phyloP scores from a whole-genome alignment of 1,284 basidiomycete species.

The Heterobasidion parviporum region DNA sequence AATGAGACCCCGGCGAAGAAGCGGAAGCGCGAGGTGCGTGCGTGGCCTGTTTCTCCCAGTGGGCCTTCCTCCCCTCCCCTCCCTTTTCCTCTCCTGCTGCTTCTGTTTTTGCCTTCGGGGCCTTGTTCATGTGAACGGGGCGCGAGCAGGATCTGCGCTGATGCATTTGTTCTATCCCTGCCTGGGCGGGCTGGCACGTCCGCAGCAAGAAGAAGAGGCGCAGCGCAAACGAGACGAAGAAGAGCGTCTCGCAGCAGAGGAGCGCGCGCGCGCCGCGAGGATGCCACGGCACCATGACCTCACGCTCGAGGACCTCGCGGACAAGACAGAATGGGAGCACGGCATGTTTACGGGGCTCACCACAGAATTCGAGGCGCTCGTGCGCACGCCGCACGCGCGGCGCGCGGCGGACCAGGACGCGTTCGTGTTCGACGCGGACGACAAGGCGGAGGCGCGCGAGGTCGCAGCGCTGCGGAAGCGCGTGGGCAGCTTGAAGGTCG shows the following conservation, averaged over 20 bases:
- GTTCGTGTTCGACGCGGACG: conserved; percentile 34
- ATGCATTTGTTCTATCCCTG: no score
- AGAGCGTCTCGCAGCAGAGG: conserved; percentile 49
- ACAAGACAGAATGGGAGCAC: conserved; percentile 33
- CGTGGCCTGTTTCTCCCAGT: neutral
- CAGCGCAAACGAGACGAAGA: conserved; percentile 45
- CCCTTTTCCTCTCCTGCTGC: neutral
- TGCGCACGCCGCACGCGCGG: conserved; percentile 27
- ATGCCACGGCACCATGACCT: conserved; percentile 61
- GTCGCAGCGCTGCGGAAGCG: conserved; percentile 44
- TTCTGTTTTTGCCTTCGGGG: no score
- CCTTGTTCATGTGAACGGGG: neutral
- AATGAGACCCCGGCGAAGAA: conserved; percentile 59
- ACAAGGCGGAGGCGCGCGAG: conserved; percentile 32
- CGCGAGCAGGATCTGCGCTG: no score
- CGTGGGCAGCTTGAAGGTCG: conserved; percentile 47
- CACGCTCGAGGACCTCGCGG: conserved; percentile 41
- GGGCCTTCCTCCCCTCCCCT: neutral
- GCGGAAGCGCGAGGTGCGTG: conserved; percentile 53
- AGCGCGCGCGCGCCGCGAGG: conserved; percentile 51
- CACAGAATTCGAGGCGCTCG: conserved; percentile 30
- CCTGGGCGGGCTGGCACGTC: neutral
- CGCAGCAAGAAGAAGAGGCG: conserved; percentile 38
- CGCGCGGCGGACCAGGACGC: conserved; percentile 38
- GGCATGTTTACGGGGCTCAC: conserved; percentile 38